phyloP scores from a whole-genome alignment of 2,329 filamentous ascomycete species.

The Zasmidium angulare region DNA sequence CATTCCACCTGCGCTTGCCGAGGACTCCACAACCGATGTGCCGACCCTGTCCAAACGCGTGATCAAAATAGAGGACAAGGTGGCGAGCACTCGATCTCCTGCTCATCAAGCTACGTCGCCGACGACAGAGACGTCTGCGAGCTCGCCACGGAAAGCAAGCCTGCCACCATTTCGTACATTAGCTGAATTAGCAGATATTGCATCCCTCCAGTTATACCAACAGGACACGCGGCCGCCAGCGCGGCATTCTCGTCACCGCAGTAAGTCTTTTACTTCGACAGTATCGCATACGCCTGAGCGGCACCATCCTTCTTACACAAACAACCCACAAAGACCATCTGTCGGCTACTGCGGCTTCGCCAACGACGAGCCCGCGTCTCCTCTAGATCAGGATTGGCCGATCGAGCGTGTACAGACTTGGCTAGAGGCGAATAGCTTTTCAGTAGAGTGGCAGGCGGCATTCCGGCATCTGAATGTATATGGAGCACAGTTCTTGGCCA shows the following conservation, averaged over 20 bases:
- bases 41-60: conserved; percentile 25
- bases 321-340: conserved; percentile 30
- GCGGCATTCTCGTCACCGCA: conserved; percentile 25
- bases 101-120: conserved; percentile 26
- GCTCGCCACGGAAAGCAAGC: conserved; percentile 27
- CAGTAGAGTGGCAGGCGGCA: conserved; percentile 92
- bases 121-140: conserved; percentile 13
- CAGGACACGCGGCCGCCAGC: conserved; percentile 21
- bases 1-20: conserved; percentile 1
- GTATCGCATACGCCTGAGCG: conserved; percentile 29
- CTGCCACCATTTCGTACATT: conserved; percentile 34
- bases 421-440: conserved; percentile 87
- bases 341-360: conserved; percentile 17
- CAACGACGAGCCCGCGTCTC: conserved; percentile 63
- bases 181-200: conserved; percentile 31
- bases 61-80: conserved; percentile 15
- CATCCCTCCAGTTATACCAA: conserved; percentile 48
- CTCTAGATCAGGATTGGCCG: conserved; percentile 79
- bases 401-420: conserved; percentile 82
- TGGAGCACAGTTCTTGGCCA: conserved; percentile 81
- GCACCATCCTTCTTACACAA: conserved; percentile 24
- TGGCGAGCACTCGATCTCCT: conserved; percentile 27
- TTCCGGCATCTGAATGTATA: conserved; percentile 80
- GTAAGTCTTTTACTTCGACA: conserved; percentile 30
- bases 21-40: conserved; percentile 23